These are phyloP conservation scores for Talaromyces piceae DNA, from an alignment of 2,329 filamentous ascomycete genomes.

Conservation along the genomic window DNA sequence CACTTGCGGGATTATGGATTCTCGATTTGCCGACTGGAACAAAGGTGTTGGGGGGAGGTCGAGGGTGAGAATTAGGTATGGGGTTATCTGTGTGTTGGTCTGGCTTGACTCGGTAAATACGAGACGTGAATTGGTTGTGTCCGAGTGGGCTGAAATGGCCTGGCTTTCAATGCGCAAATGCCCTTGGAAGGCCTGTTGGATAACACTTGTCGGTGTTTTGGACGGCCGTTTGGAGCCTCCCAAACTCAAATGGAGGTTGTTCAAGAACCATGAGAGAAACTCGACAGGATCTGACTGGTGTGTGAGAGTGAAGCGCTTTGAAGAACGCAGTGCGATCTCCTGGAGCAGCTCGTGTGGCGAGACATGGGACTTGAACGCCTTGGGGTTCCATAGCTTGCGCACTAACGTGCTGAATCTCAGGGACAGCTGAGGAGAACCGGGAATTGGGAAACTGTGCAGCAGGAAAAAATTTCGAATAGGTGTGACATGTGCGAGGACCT, in stretches of 20 bases:
- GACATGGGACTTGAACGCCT: constrained; percentile 92
- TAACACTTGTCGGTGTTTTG: constrained; percentile 58
- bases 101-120: constrained; percentile 86
- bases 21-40: constrained; percentile 89
- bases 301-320: constrained; percentile 86
- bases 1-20: constrained; percentile 80
- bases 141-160: constrained; percentile 83
- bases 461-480: constrained; percentile 89
- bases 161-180: constrained; percentile 88
- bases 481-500: constrained; percentile 80
- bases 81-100: constrained; percentile 67
- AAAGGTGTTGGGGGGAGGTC: constrained; percentile 87
- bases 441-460: constrained; percentile 65
- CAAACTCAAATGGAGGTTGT: constrained; percentile 84
- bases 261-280: constrained; percentile 95
- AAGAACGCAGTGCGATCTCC: constrained; percentile 82
- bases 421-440: constrained; percentile 66
- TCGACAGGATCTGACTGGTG: constrained; percentile 92
- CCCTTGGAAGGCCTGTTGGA: constrained; percentile 92
- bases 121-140: constrained; percentile 69
- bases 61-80: constrained; percentile 86
- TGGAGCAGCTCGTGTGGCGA: constrained; percentile 96
- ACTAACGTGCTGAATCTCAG: constrained; percentile 83
- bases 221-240: constrained; percentile 84
- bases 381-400: constrained; percentile 96